These are phyloP conservation scores for Cryptosporidium ubiquitum DNA, from an alignment of 169 alveolate species.

Conservation along the genomic window DNA sequence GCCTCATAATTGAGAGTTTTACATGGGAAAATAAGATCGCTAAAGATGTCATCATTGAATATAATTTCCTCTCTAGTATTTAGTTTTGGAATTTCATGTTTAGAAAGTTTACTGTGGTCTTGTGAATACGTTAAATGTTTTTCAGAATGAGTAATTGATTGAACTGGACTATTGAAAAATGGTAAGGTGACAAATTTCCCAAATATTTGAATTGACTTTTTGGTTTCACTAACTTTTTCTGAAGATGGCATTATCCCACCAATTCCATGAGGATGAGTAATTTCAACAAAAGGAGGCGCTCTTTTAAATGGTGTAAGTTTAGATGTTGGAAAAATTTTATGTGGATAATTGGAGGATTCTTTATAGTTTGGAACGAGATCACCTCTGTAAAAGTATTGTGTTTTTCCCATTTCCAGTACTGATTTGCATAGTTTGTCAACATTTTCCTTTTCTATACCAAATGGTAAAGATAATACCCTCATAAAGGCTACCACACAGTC, in stretches of 20 bases:
- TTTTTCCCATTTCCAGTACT: constrained; percentile 32
- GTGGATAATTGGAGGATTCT: not conserved
- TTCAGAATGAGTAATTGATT: constrained; percentile 33
- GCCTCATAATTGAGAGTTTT: constrained; percentile 60
- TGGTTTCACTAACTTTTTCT: constrained; percentile 34
- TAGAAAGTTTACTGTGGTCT: not conserved
- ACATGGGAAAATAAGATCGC: constrained; percentile 59
- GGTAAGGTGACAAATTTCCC: constrained; percentile 11
- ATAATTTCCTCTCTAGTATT: constrained; percentile 39
- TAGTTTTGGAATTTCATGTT: constrained; percentile 35
- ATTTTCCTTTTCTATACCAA: constrained; percentile 5
- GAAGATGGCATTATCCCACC: constrained; percentile 29
- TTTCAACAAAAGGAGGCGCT: constrained; percentile 42
- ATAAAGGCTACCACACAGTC: constrained; percentile 45
- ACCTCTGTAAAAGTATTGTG: not conserved
- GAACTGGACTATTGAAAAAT: constrained; percentile 41
- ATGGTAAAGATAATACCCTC: constrained; percentile 46
- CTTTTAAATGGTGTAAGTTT: constrained; percentile 35
- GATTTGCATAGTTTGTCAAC: constrained; percentile 18
- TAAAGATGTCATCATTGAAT: constrained; percentile 59
- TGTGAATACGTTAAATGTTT: constrained; percentile 1
- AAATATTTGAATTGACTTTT: not conserved
- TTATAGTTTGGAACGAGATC: not conserved
- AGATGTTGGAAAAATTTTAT: not conserved
- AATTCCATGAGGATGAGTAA: constrained; percentile 13